Evolutionary conservation across 768 basidiomycete genomes (phyloP), one percentile per base, ranked within the genome.

Genomic region (Neoboletus magnificus): DNA sequence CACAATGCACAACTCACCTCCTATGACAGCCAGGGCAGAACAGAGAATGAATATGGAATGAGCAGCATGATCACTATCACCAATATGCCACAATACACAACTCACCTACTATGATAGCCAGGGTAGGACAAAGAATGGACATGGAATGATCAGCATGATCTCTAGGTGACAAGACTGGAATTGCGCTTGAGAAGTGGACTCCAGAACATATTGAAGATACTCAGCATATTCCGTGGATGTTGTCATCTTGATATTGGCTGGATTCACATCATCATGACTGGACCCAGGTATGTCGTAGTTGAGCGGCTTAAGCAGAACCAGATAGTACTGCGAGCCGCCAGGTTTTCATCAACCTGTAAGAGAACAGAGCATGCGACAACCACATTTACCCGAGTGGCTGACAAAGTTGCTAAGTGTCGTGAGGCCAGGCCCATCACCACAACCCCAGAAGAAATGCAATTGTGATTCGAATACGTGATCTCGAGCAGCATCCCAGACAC

Each of bases 401-500:
- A 37, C 18, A n/a, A 37, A 37, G 5, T 37, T 37, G 1, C 8
- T 18, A 8, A n/a, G 18, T 1, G 7, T 18, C 1, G 37, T 37
- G 0, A 39, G 7, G 2, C 37, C 37, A 20, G 8, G 13, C 10
- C n/a, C n/a, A 20, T 39, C 2, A 20, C 4, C 8, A 10, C 37
- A 39, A 11, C n/a, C 37, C 3, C 9, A 8, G 10, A 39, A 39
- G 18, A 39, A 20, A 3, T 10, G 20, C 1, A 20, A 39, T 9
- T 5, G 8, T 1, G 10, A 39, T 0, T 0, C 5, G 11, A 39
- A 11, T 0, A n/a, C 2, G 0, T 5, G 0, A 10, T 18, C 16
- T 10, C 3, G 15, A 10, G 27, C n/a, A 11, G 60, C 64, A 49
- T 67, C 58, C 65, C 64, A 73, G 3, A 68, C 44, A 0, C 13